These are phyloP conservation scores for Paramyrothecium roridum DNA, from an alignment of 2,329 filamentous ascomycete species.

Conservation along the genomic window DNA sequence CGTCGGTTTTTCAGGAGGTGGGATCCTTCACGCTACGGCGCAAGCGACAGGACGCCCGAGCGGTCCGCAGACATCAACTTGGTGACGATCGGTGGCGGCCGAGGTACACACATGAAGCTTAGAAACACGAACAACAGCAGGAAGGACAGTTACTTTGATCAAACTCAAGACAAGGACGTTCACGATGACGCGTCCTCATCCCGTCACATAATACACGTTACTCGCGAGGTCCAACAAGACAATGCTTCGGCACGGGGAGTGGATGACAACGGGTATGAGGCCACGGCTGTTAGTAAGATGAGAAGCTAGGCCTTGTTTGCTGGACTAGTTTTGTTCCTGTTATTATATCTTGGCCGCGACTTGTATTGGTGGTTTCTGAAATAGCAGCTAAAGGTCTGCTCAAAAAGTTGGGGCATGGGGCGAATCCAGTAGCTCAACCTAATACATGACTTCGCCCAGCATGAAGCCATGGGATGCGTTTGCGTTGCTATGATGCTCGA, in stretches of 20 bases:
- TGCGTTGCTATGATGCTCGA: too few relatives aligned
- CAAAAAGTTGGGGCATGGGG: too few relatives aligned
- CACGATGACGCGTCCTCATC: conserved; percentile 11
- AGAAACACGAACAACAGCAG: conserved; percentile 4
- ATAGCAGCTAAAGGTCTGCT: too few relatives aligned
- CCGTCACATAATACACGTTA: conserved; percentile 11
- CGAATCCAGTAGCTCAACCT: too few relatives aligned
- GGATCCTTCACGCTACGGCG: conserved; percentile 5
- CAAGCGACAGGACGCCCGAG: conserved; percentile 5
- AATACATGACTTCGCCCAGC: too few relatives aligned
- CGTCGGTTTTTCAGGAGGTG: conserved; percentile 13
- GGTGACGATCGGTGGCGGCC: conserved; percentile 9
- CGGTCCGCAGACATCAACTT: conserved; percentile 10
- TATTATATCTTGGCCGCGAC: too few relatives aligned
- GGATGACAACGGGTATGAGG: too few relatives aligned
- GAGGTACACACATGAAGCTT: conserved; percentile 9
- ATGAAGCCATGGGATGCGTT: too few relatives aligned
- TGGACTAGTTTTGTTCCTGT: too few relatives aligned
- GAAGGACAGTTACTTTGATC: conserved; percentile 1
- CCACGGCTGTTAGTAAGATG: too few relatives aligned
- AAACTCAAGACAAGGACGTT: conserved; percentile 11
- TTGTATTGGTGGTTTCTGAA: too few relatives aligned
- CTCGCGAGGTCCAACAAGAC: conserved; percentile 12
- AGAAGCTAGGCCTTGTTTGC: too few relatives aligned
- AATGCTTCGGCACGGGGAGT: conserved; percentile 1